Percentiles rank a stretch among this genome's conserved stretches.
phyloP scores from a whole-genome alignment of 1,284 basidiomycete species.

The Cronartium ribicola region DNA sequence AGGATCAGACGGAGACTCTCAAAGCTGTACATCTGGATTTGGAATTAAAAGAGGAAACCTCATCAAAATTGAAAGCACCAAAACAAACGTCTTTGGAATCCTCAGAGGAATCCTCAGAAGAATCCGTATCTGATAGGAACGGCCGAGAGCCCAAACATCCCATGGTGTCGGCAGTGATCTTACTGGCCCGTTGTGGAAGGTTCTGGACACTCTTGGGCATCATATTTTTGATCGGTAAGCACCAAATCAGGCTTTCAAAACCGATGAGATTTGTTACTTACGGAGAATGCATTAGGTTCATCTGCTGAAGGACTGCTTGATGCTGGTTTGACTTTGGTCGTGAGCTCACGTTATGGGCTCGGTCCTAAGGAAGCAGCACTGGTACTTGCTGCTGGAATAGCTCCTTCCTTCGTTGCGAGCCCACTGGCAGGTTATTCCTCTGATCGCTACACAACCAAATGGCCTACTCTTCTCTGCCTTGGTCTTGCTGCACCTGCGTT shows the following conservation, averaged over 20 bases:
- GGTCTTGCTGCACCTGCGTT: slow-evolving; percentile 20
- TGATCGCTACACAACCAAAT: slow-evolving; percentile 14
- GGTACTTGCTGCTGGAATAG: slow-evolving; percentile 15
- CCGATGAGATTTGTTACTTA: too few relatives aligned
- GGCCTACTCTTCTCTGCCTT: slow-evolving; percentile 15
- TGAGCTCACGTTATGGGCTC: slow-evolving; percentile 2
- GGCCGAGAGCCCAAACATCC: background rate
- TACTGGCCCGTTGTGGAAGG: slow-evolving; percentile 4
- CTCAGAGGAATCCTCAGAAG: background rate
- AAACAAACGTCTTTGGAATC: background rate
- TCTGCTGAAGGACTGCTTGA: slow-evolving; percentile 24
- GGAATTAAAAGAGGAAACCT: too few relatives aligned
- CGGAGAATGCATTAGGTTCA: slow-evolving; percentile 2
- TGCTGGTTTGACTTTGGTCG: slow-evolving; percentile 15
- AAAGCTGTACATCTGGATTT: background rate
- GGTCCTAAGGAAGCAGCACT: slow-evolving; percentile 22
- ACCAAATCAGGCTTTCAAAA: background rate
- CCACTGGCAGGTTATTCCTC: slow-evolving; percentile 18
- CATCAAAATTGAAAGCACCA: too few relatives aligned
- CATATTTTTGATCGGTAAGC: slow-evolving; percentile 26
- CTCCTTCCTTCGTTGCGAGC: slow-evolving; percentile 28
- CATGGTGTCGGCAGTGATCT: background rate
- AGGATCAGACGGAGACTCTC: background rate
- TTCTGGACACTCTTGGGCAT: slow-evolving; percentile 17
- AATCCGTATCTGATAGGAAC: background rate